Base-by-base conservation (phyloP, 768 basidiomycete genomes). In the Lactifluus piperatus region DNA sequence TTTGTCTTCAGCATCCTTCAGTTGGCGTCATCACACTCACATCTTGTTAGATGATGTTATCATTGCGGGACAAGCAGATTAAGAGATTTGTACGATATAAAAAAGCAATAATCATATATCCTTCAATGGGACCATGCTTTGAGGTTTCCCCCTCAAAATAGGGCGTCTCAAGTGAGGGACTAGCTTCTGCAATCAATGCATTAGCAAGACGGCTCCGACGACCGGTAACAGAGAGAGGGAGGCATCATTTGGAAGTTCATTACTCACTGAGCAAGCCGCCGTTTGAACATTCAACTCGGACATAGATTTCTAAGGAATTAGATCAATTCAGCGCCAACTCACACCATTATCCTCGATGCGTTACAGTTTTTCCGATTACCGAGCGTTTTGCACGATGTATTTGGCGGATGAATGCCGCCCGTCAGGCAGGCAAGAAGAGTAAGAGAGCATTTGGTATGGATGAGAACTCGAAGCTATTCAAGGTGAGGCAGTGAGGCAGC, bases 31-130 rank as follows among this genome's bases (percentile, higher is more conserved):
- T n/a, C 22, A 20, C 27, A 62, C 26, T 50, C 55, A 48, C 9
- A 16, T 58, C 53, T 63, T 44, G 63, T 43, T 64, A 89, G 88
- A 91, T 68, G 88, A 91, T 69, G 88, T 91, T 32, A 91, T 91
- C 67, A 76, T 78, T 44, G 75, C 88, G 27, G 86, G 88, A 22
- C 78, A 85, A 64, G 77, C 81, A 30, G 86, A 87, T 9, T 85
- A 85, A 53, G 18, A 18, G 18, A 62, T 49, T 54, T 64, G 55
- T 64, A 64, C 13, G 37, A 54, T 64, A 58, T 60, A 13, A 49
- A 48, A 54, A 48, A 16, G 32, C 57, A 56, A 49, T 51, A 48
- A 51, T 46, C 48, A 51, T 43, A 53, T 55, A 64, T 59, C 62
- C 41, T 62, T 16, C 29, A 32, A 14, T 14, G 22, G 32, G 36